A percentile compares a stretch with the other conserved stretches of the same genome.
Conservation (phyloP, 805 yeast genomes). For the Teunomyces funiuensis region DNA sequence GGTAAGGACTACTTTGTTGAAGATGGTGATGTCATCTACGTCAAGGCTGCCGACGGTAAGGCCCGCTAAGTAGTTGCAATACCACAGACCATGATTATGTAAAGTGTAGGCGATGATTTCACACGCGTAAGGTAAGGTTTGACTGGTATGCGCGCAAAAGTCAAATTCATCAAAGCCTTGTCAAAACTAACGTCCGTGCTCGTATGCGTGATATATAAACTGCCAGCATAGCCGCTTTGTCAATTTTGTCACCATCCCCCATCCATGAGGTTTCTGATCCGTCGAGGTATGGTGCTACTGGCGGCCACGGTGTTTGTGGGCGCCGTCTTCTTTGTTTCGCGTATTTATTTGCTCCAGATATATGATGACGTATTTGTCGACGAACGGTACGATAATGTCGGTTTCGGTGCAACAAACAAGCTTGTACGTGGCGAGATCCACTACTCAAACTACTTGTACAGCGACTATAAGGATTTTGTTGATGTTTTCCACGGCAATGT, state of each 20-base stretch:
- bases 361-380: slow-evolving; percentile 3
- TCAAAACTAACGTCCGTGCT: too few species aligned
- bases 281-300: slow-evolving; percentile 5
- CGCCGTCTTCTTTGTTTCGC: not conserved
- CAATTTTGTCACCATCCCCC: not conserved
- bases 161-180: not conserved
- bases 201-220: too few species aligned
- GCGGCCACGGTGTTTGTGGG: slow-evolving; percentile 1
- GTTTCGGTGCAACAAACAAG: slow-evolving; percentile 14
- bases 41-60: slow-evolving; percentile 94
- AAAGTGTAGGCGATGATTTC: not conserved
- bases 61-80: slow-evolving; percentile 38
- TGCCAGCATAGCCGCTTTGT: too few species aligned
- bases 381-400: slow-evolving; percentile 9
- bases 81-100: not conserved
- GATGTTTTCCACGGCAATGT: slow-evolving; percentile 6
- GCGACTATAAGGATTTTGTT: slow-evolving; percentile 20
- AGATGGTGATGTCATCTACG: slow-evolving; percentile 89
- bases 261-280: slow-evolving; percentile 10
- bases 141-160: not conserved
- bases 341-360: not conserved
- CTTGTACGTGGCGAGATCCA: slow-evolving; percentile 18
- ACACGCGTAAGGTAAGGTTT: too few species aligned
- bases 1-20: slow-evolving; percentile 95
- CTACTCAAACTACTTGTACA: slow-evolving; percentile 23